phyloP scores from a whole-genome alignment of 169 alveolate genomes.

The Cytauxzoon felis region DNA sequence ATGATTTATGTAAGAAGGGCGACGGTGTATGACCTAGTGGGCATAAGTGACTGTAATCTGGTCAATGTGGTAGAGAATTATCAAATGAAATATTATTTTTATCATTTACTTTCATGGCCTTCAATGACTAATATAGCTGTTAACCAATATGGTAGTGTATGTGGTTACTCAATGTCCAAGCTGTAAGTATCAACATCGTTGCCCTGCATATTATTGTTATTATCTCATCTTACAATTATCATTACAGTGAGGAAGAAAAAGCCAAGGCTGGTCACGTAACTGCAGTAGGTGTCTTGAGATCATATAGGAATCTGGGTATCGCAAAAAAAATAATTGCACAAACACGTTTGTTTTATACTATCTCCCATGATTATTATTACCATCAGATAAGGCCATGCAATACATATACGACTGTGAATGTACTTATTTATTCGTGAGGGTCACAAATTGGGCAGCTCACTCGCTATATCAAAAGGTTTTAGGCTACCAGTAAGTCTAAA shows the following conservation, averaged over 20 bases:
- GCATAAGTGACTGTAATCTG: conserved; percentile 69
- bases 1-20: conserved; percentile 69
- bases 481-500: conserved; percentile 61
- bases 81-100: conserved; percentile 89
- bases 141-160: conserved; percentile 57
- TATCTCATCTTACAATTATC: not conserved
- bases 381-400: conserved; percentile 51
- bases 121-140: conserved; percentile 75
- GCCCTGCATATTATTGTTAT: no score
- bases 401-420: conserved; percentile 47
- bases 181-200: conserved; percentile 17
- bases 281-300: conserved; percentile 72
- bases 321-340: conserved; percentile 65
- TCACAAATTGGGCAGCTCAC: conserved; percentile 70
- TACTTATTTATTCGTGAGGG: conserved; percentile 63
- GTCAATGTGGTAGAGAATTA: conserved; percentile 86
- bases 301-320: conserved; percentile 64
- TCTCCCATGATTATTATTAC: not conserved
- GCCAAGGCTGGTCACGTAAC: conserved; percentile 74
- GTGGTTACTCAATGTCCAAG: conserved; percentile 74
- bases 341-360: conserved; percentile 52
- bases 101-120: conserved; percentile 94
- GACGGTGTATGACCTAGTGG: conserved; percentile 69
- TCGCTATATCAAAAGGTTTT: conserved; percentile 56
- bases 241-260: conserved; percentile 69